Percentiles rank a stretch among this genome's conserved stretches.
Evolutionary conservation across 2,329 filamentous ascomycete genomes (phyloP).

Genomic region (Colletotrichum viniferum): DNA sequence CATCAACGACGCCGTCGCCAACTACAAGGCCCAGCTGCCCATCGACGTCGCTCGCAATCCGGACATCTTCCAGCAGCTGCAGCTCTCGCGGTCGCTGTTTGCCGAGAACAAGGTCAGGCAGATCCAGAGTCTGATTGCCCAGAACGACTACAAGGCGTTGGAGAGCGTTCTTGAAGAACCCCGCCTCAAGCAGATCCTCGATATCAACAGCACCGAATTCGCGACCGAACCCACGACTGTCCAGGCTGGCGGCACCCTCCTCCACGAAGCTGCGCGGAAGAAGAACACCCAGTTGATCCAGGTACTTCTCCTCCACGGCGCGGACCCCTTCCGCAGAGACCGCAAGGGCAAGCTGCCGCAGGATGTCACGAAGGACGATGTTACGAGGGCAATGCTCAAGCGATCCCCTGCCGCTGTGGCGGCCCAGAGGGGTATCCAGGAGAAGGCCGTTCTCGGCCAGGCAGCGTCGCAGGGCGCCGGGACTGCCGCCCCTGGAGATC

Average conservation of each 20-base stretch:
- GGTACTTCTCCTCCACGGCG: conserved; percentile 88
- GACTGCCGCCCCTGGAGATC: conserved; percentile 59
- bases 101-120: conserved; percentile 85
- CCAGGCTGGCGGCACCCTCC: conserved; percentile 84
- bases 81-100: conserved; percentile 87
- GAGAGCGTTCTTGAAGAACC: conserved; percentile 84
- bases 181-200: conserved; percentile 82
- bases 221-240: conserved; percentile 79
- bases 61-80: conserved; percentile 94
- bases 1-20: conserved; percentile 88
- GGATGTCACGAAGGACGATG: conserved; percentile 94
- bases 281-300: conserved; percentile 89
- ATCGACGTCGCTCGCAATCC: conserved; percentile 89
- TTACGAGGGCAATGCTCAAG: conserved; percentile 86
- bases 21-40: conserved; percentile 82
- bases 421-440: conserved; percentile 93
- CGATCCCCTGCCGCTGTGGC: conserved; percentile 92
- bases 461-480: conserved; percentile 60
- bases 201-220: conserved; percentile 91
- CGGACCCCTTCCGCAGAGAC: conserved; percentile 93
- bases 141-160: conserved; percentile 76
- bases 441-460: conserved; percentile 92
- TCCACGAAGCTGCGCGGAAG: conserved; percentile 91
- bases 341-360: conserved; percentile 95
- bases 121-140: conserved; percentile 78